A percentile compares a stretch with the other conserved stretches of the same genome.
Evolutionary conservation across 345 rosid genomes (phyloP).

Genomic region (Ricinus communis): DNA sequence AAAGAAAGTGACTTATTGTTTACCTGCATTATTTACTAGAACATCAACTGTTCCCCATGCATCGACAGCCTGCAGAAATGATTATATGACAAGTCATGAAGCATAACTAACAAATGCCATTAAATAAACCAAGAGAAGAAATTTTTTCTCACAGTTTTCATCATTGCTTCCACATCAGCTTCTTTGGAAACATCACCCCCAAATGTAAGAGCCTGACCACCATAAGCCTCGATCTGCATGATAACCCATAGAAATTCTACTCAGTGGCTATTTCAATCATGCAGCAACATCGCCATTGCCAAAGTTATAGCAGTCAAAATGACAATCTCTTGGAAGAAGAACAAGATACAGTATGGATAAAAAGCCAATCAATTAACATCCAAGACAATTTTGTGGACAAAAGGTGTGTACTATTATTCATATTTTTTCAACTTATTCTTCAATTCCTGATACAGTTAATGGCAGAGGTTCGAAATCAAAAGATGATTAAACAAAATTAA

Average conservation of each 20-base stretch:
- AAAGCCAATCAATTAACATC: background rate
- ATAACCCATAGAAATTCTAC: conserved; percentile 10
- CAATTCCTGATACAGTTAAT: too few relatives aligned
- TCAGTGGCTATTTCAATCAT: conserved; percentile 10
- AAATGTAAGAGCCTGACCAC: conserved; percentile 90
- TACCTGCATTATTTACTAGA: conserved; percentile 96
- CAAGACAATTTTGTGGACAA: background rate
- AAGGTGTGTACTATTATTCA: background rate
- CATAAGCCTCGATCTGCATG: conserved; percentile 78
- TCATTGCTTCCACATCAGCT: conserved; percentile 90
- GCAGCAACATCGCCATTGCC: background rate
- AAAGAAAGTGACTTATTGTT: conserved; percentile 2
- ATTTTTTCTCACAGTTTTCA: conserved; percentile 69
- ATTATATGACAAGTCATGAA: conserved; percentile 20
- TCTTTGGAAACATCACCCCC: conserved; percentile 97
- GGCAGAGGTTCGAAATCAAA: too few relatives aligned
- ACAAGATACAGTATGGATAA: background rate
- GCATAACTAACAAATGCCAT: background rate
- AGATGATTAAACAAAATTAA: too few relatives aligned
- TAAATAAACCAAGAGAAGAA: conserved; percentile 14
- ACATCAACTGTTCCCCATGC: conserved; percentile 96
- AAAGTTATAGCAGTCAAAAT: background rate
- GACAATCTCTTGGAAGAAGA: background rate
- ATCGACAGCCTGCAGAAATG: conserved; percentile 73
- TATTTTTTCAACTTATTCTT: too few relatives aligned